Evolutionary conservation across 768 basidiomycete genomes (phyloP).

Genomic region (Leccinum broughii): DNA sequence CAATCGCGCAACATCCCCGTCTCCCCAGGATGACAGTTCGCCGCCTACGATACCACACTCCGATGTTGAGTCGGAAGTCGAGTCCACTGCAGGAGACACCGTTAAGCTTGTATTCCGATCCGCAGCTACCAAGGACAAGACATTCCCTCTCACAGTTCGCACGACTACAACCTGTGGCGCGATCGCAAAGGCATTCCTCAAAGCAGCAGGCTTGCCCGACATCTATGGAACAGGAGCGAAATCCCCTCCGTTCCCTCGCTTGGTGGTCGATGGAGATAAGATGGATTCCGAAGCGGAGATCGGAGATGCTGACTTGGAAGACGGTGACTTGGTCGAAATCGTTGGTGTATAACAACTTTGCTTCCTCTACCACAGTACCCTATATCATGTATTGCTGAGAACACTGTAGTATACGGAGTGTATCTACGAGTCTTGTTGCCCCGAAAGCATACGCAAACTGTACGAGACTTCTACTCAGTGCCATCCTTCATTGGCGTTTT

Average conservation of each 20-base stretch:
- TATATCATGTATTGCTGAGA: conserved; percentile 2
- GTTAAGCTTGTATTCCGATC: conserved; percentile 72
- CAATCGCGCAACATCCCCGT: conserved; percentile 27
- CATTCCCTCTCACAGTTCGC: conserved; percentile 67
- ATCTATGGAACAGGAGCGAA: conserved; percentile 46
- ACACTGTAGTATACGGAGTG: not conserved
- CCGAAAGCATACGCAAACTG: not conserved
- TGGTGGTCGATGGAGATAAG: conserved; percentile 72
- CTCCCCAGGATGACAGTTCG: conserved; percentile 12
- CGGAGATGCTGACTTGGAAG: conserved; percentile 69
- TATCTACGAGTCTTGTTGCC: conserved; percentile 4
- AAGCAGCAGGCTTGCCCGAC: conserved; percentile 59
- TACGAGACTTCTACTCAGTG: conserved; percentile 14
- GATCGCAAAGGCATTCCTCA: conserved; percentile 75
- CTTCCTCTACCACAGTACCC: conserved; percentile 4
- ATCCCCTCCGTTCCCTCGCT: conserved; percentile 25
- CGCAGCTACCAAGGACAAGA: conserved; percentile 43
- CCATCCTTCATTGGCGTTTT: conserved; percentile 67
- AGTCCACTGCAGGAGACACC: conserved; percentile 42
- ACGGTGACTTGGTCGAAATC: conserved; percentile 79
- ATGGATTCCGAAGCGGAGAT: conserved; percentile 61
- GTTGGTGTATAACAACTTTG: conserved; percentile 46
- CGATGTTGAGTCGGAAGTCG: conserved; percentile 36
- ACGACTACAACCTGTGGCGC: conserved; percentile 74
- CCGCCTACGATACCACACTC: conserved; percentile 27